A percentile compares a stretch with the other conserved stretches of the same genome.
Conservation (phyloP, 768 basidiomycete species). For the Russula olivacea region DNA sequence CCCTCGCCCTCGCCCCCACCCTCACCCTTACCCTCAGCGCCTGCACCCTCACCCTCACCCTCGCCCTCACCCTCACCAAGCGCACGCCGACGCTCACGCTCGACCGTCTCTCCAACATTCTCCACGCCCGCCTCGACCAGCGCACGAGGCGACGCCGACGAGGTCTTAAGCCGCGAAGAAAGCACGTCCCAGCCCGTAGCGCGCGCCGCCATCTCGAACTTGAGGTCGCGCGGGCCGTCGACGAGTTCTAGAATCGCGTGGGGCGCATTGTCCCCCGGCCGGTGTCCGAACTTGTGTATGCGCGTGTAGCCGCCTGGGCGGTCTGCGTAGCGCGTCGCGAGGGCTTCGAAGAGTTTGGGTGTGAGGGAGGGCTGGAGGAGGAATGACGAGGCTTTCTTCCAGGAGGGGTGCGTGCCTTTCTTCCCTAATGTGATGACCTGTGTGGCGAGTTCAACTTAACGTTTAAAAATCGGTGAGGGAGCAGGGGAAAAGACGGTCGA, state of each 20-base stretch:
- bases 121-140: slow-evolving; percentile 48
- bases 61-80: slow-evolving; percentile 37
- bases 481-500: slow-evolving; percentile 27
- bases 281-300: slow-evolving; percentile 85
- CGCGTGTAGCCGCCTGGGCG: slow-evolving; percentile 95
- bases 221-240: slow-evolving; percentile 85
- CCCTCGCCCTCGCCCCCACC: slow-evolving; percentile 32
- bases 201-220: slow-evolving; percentile 82
- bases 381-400: slow-evolving; percentile 69
- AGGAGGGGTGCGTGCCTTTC: slow-evolving; percentile 65
- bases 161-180: slow-evolving; percentile 38
- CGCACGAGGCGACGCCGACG: slow-evolving; percentile 31
- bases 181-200: slow-evolving; percentile 81
- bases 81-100: slow-evolving; percentile 44
- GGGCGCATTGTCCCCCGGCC: slow-evolving; percentile 89
- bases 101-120: slow-evolving; percentile 43
- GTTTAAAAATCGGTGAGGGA: background rate
- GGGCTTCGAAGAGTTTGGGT: slow-evolving; percentile 77
- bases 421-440: slow-evolving; percentile 93
- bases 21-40: background rate
- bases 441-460: background rate
- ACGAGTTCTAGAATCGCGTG: slow-evolving; percentile 91
- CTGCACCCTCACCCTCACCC: background rate
- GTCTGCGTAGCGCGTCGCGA: slow-evolving; percentile 71
- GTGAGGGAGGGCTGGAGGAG: slow-evolving; percentile 65